A percentile compares a stretch with the other conserved stretches of the same genome.
Conservation (phyloP, 2,329 filamentous ascomycete genomes). For the Fusarium aywerte region DNA sequence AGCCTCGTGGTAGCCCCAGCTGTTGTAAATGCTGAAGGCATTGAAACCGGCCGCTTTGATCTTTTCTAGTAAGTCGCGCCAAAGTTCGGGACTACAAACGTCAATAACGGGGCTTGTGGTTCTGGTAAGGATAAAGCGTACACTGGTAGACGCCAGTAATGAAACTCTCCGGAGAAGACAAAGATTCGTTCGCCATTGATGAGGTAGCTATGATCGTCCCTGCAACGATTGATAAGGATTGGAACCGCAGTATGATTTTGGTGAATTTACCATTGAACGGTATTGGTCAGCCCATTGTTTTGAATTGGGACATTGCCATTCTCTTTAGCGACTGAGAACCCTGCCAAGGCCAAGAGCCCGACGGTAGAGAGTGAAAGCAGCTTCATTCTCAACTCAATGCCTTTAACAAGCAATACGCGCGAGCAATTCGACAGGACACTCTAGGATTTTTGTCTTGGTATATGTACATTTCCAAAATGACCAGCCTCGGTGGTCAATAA, state of each 20-base stretch:
- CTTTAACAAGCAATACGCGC: neutral
- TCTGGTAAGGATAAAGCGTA: slow-evolving; percentile 28
- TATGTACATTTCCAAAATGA: slow-evolving; percentile 5
- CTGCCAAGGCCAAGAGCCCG: slow-evolving; percentile 26
- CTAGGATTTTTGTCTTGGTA: neutral
- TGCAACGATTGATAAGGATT: slow-evolving; percentile 1
- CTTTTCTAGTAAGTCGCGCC: slow-evolving; percentile 57
- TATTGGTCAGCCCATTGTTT: slow-evolving; percentile 28
- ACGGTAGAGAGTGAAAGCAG: slow-evolving; percentile 25
- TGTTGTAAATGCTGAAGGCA: slow-evolving; percentile 56
- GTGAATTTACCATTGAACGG: slow-evolving; percentile 27
- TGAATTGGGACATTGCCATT: slow-evolving; percentile 16
- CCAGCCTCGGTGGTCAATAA: slow-evolving; percentile 10
- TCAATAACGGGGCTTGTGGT: neutral
- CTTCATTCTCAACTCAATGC: slow-evolving; percentile 20
- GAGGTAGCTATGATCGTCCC: slow-evolving; percentile 56
- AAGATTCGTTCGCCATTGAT: slow-evolving; percentile 56
- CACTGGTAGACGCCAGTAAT: slow-evolving; percentile 57
- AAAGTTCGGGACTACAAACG: slow-evolving; percentile 47
- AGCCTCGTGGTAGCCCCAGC: slow-evolving; percentile 56
- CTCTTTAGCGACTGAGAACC: slow-evolving; percentile 26
- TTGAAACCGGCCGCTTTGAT: slow-evolving; percentile 58
- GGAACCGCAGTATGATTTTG: rapidly evolving
- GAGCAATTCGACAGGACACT: neutral
- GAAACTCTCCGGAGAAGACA: slow-evolving; percentile 57